phyloP scores from a whole-genome alignment of 2,329 filamentous ascomycete genomes.

The Exophiala dermatitidis region DNA sequence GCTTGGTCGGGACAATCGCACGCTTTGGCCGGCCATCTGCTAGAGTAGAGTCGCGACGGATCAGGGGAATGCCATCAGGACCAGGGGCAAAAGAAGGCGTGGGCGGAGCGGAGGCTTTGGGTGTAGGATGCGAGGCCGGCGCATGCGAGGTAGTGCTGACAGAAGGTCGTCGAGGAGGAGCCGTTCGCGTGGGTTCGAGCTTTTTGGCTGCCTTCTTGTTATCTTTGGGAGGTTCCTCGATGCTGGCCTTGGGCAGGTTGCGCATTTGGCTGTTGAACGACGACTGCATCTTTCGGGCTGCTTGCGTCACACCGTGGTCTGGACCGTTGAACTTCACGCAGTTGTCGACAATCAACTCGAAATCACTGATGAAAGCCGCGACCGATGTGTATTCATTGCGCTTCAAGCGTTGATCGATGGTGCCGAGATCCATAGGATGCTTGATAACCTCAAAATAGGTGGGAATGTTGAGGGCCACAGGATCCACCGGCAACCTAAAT shows the following conservation, averaged over 20 bases:
- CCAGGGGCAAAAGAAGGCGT: constrained; percentile 64
- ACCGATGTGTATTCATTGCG: constrained; percentile 60
- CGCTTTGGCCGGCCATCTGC: constrained; percentile 79
- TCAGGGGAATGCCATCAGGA: constrained; percentile 69
- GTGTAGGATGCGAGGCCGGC: constrained; percentile 38
- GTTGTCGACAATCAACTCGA: constrained; percentile 73
- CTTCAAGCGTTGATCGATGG: constrained; percentile 75
- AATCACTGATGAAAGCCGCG: constrained; percentile 66
- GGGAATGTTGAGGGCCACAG: constrained; percentile 66
- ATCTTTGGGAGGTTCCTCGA: constrained; percentile 53
- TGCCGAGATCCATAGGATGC: constrained; percentile 74
- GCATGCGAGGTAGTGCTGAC: constrained; percentile 29
- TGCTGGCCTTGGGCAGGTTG: constrained; percentile 51
- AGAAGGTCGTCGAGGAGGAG: constrained; percentile 45
- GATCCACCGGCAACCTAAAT: constrained; percentile 72
- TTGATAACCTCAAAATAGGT: constrained; percentile 65
- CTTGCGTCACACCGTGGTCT: constrained; percentile 63
- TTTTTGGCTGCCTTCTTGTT: constrained; percentile 53
- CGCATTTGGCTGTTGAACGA: constrained; percentile 56
- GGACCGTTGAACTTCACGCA: constrained; percentile 74
- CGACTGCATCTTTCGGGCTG: constrained; percentile 55
- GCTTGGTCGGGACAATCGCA: constrained; percentile 86
- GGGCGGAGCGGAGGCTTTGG: constrained; percentile 38
- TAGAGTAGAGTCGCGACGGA: constrained; percentile 75
- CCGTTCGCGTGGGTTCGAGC: constrained; percentile 34